A percentile compares a stretch with the other conserved stretches of the same genome.
These are phyloP conservation scores for Neofusicoccum sp. DNA, from an alignment of 2,329 filamentous ascomycete genomes.

Conservation along the genomic window DNA sequence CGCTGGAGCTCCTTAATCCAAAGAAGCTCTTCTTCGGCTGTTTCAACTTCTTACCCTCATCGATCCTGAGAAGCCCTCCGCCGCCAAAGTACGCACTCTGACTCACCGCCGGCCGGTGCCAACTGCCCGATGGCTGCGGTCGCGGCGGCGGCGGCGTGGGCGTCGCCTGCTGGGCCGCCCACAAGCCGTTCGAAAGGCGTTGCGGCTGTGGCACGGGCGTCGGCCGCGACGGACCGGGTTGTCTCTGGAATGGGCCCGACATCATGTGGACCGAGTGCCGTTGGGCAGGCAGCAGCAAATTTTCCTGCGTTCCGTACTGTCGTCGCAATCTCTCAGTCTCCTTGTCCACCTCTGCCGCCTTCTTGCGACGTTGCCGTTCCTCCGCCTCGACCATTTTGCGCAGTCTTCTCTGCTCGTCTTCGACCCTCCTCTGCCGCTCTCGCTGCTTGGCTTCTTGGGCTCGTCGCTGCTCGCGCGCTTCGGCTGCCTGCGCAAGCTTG, in stretches of 20 bases:
- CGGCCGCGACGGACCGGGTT: constrained; percentile 3
- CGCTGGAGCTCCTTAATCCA: constrained; percentile 37
- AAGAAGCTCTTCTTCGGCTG: constrained; percentile 43
- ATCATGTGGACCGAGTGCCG: not conserved
- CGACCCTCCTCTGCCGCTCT: constrained; percentile 59
- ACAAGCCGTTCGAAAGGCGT: constrained; percentile 8
- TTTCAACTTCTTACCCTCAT: constrained; percentile 33
- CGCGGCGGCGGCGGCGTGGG: constrained; percentile 11
- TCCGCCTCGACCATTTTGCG: constrained; percentile 69
- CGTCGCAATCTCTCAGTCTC: constrained; percentile 76
- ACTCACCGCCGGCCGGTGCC: constrained; percentile 30
- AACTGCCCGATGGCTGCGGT: constrained; percentile 30
- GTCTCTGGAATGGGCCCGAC: not conserved
- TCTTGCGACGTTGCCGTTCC: constrained; percentile 54
- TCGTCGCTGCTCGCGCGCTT: constrained; percentile 27
- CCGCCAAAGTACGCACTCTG: constrained; percentile 39
- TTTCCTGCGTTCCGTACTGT: constrained; percentile 59
- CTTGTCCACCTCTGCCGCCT: constrained; percentile 61
- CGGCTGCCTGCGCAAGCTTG: constrained; percentile 3
- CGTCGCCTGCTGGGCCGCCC: not conserved
- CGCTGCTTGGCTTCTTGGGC: constrained; percentile 50
- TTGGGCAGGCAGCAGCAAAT: not conserved
- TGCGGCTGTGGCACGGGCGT: not conserved
- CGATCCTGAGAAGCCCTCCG: constrained; percentile 32
- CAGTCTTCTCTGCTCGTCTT: constrained; percentile 62